Evolutionary conservation across 225 moss, liverwort and hornwort genomes (phyloP).

Genomic region (Polytrichum commune): DNA sequence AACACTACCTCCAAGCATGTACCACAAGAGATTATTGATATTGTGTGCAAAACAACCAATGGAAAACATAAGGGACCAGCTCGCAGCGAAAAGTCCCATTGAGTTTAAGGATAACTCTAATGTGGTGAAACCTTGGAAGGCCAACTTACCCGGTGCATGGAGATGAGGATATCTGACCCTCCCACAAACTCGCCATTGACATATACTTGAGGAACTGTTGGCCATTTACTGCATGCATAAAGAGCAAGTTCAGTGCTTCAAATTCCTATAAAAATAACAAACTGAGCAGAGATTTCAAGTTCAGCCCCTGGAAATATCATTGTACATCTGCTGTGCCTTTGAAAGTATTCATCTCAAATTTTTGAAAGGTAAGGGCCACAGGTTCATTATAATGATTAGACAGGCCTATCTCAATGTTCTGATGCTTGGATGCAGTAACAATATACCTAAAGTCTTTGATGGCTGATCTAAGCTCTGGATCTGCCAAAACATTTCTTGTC

Average conservation of each 20-base stretch:
- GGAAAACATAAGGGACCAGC: no score
- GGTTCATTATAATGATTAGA: no score
- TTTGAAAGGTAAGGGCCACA: no score
- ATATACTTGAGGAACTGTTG: constrained; percentile 87
- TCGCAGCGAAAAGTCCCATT: no score
- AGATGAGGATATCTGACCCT: constrained; percentile 88
- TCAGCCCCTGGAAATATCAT: no score
- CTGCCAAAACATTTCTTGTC: constrained; percentile 64
- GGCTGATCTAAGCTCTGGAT: constrained; percentile 73
- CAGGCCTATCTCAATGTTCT: no score
- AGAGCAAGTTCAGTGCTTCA: background rate
- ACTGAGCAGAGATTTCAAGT: no score
- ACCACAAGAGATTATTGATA: background rate
- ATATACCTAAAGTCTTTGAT: constrained; percentile 73
- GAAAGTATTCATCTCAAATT: no score
- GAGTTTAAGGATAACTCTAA: background rate
- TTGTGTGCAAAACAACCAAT: no score
- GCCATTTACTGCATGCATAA: constrained; percentile 71
- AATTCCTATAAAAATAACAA: no score
- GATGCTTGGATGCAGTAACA: no score
- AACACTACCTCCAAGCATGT: background rate
- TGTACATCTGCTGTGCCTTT: no score
- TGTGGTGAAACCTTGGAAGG: background rate
- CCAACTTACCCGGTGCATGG: constrained; percentile 69
- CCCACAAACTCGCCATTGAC: constrained; percentile 92